phyloP scores from a whole-genome alignment of 2,329 filamentous ascomycete species.

The Pseudocercospora ulei region DNA sequence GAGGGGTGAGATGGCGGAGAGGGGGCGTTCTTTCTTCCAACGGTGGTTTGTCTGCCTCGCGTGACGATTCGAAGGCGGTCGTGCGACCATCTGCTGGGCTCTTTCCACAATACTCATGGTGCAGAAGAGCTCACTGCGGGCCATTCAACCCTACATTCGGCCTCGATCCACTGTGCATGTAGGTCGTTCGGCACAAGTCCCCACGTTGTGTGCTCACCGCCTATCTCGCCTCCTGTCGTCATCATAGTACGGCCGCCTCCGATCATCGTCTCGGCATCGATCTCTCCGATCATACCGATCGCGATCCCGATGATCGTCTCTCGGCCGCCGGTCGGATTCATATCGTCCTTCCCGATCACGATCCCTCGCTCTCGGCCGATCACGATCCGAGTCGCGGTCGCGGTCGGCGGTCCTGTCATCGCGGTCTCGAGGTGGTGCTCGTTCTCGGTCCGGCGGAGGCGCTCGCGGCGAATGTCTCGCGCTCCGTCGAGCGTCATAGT shows the following conservation, averaged over 20 bases:
- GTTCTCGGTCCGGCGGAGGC: constrained; percentile 65
- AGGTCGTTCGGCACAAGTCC: background rate
- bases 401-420: constrained; percentile 21
- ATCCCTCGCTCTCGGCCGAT: constrained; percentile 22
- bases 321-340: constrained; percentile 26
- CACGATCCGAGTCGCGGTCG: constrained; percentile 27
- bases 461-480: constrained; percentile 67
- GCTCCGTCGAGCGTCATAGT: constrained; percentile 50
- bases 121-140: too few relatives aligned
- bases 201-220: constrained; percentile 8
- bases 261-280: constrained; percentile 21
- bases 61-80: too few relatives aligned
- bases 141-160: too few relatives aligned
- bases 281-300: constrained; percentile 27
- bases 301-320: constrained; percentile 24
- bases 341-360: constrained; percentile 27
- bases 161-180: too few relatives aligned
- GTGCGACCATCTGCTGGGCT: too few relatives aligned
- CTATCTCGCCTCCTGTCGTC: constrained; percentile 19
- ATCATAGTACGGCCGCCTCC: constrained; percentile 23
- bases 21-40: too few relatives aligned
- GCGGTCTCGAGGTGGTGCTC: constrained; percentile 43
- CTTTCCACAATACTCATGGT: too few relatives aligned
- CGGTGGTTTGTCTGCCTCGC: too few relatives aligned
- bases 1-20: too few relatives aligned